Evolutionary conservation across 192 early-diverging fungal genomes (phyloP), one percentile per base, ranked within the genome.

Genomic region (Podila minutissima): DNA sequence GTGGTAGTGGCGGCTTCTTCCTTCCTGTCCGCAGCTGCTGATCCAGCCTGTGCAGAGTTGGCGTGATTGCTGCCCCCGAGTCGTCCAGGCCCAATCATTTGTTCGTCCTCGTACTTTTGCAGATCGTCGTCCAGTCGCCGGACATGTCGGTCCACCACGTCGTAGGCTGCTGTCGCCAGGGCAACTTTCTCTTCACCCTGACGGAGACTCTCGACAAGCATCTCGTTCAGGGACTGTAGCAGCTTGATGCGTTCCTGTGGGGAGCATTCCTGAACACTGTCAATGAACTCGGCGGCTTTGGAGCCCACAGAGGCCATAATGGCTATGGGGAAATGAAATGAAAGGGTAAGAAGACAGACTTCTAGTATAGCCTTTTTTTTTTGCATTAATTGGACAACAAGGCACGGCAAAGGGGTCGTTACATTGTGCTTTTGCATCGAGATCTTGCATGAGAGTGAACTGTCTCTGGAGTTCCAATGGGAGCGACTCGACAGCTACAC

Each of bases 181-280:
- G 94, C 90, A 3, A 98, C 96, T 70, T 98, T 99, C 62, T 98
- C 96, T 71, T 97, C 95, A 10, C 95, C 96, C 64, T 95, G 89
- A 74, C 95, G 93, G 24, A 97, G 82, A 49, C 90, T 93, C 5
- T 93, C 94, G 13, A 90, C 91, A 53, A 97, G 90, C 19, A 89
- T 62, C 7, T 65, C 78, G 11, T 88, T 85, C 29, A 93, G 78
- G 24, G 77, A 79, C 71, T 86, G 83, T 11, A 94, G 85, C 41
- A 88, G 72, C 22, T 75, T 76, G 17, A 86, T 86, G 32, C 88
- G 83, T 58, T 90, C 86, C 37, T 90, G 86, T 38, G 83, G 74
- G 13, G 76, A 79, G 81, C 90, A 83, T 19, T 87, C 84, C 69
- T 88, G 83, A 13, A 88, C 69, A 60, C 90, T 88, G 38, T 88